Evolutionary conservation across 2,329 filamentous ascomycete genomes (phyloP).

Genomic region (Pseudogymnoascus sp.): DNA sequence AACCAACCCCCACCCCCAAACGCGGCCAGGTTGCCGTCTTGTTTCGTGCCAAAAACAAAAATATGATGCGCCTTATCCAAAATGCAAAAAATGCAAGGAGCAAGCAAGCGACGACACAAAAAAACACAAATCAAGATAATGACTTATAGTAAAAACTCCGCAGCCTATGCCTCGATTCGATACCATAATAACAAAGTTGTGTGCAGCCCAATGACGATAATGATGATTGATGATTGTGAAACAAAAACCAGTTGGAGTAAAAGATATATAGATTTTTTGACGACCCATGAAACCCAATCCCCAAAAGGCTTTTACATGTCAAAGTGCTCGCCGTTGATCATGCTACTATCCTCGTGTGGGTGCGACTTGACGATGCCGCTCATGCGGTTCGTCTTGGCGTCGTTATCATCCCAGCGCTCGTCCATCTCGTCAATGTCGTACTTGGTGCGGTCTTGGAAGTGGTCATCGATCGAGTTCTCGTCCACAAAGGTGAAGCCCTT

Average conservation of each 20-base stretch:
- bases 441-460: constrained; percentile 52
- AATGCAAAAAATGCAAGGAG: neutral
- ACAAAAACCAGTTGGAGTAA: neutral
- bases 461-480: constrained; percentile 85
- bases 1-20: neutral
- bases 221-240: neutral
- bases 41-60: neutral
- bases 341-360: constrained; percentile 48
- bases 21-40: neutral
- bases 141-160: constrained; percentile 11
- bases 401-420: constrained; percentile 36
- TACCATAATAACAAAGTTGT: constrained; percentile 6
- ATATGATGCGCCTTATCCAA: constrained; percentile 7
- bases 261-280: neutral
- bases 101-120: neutral
- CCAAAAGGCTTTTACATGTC: constrained; percentile 42
- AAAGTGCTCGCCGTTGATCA: constrained; percentile 55
- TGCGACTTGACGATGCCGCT: constrained; percentile 53
- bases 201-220: neutral
- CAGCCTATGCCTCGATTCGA: constrained; percentile 10
- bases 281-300: neutral
- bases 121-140: neutral
- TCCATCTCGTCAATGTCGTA: constrained; percentile 54
- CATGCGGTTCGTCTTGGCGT: constrained; percentile 48
- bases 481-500: constrained; percentile 99